phyloP scores from a whole-genome alignment of 257 asterid genomes.

The Solanum tarapatanum region DNA sequence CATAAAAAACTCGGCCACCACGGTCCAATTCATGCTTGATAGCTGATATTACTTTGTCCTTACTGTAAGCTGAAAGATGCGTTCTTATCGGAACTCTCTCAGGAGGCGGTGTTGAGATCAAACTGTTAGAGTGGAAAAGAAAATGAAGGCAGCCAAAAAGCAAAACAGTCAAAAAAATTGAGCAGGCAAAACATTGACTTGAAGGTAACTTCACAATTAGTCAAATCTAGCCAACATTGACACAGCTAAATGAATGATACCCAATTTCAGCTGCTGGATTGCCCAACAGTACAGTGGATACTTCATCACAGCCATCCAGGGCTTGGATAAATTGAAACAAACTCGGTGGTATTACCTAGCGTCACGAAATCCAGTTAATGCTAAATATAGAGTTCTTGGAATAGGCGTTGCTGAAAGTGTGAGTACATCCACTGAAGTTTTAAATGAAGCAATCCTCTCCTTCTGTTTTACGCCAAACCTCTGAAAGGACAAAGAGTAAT shows the following conservation, averaged over 20 bases:
- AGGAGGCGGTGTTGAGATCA: slow-evolving; percentile 93
- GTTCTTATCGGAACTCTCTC: slow-evolving; percentile 96
- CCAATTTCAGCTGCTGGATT: background rate
- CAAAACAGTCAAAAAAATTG: background rate
- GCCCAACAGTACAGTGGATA: slow-evolving; percentile 1
- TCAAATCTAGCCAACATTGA: background rate
- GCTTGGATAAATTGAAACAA: background rate
- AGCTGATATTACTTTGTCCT: slow-evolving; percentile 69
- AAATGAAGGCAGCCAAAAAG: background rate
- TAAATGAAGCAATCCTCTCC: slow-evolving; percentile 95
- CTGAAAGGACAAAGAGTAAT: slow-evolving; percentile 33
- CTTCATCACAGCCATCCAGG: background rate
- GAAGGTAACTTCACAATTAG: background rate
- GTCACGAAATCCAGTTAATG: slow-evolving; percentile 96
- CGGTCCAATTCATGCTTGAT: slow-evolving; percentile 82
- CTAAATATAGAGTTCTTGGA: slow-evolving; percentile 92
- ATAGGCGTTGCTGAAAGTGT: slow-evolving; percentile 98
- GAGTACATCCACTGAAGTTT: slow-evolving; percentile 92
- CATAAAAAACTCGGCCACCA: slow-evolving; percentile 89
- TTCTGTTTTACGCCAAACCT: slow-evolving; percentile 97
- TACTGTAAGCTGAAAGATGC: slow-evolving; percentile 68
- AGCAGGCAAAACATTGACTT: background rate
- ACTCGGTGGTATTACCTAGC: slow-evolving; percentile 57
- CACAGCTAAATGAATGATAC: background rate
- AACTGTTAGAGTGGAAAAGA: slow-evolving; percentile 37